phyloP scores from a whole-genome alignment of 2,329 filamentous ascomycete species.

The Cladosporium velox region DNA sequence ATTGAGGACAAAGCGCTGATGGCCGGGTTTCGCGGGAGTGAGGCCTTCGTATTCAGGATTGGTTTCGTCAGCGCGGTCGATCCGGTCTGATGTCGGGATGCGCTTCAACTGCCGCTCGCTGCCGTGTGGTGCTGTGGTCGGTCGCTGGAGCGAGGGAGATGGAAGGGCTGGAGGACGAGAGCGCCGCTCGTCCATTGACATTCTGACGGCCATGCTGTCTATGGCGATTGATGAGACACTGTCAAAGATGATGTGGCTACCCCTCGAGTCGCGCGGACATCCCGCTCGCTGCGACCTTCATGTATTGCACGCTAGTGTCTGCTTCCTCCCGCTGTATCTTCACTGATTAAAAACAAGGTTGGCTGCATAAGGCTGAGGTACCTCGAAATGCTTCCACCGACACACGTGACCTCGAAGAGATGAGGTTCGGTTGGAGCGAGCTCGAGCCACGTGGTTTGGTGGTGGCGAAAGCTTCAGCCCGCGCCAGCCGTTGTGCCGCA shows the following conservation, averaged over 20 bases:
- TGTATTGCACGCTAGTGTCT: neutral
- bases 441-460: conserved; percentile 9
- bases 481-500: conserved; percentile 7
- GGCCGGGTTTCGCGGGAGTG: conserved; percentile 35
- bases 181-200: conserved; percentile 23
- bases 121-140: conserved; percentile 26
- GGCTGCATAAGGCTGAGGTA: conserved; percentile 5
- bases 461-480: conserved; percentile 7
- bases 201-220: conserved; percentile 22
- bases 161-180: conserved; percentile 20
- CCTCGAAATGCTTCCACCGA: neutral
- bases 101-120: conserved; percentile 15
- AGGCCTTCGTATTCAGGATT: conserved; percentile 31
- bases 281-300: neutral
- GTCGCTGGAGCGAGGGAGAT: conserved; percentile 21
- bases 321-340: neutral
- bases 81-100: conserved; percentile 9
- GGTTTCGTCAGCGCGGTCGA: neutral
- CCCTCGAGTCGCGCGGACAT: neutral
- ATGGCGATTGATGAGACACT: neutral
- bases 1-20: conserved; percentile 64
- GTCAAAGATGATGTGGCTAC: neutral
- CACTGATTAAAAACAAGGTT: neutral
- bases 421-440: neutral
- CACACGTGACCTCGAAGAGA: neutral